A percentile compares a stretch with the other conserved stretches of the same genome.
Evolutionary conservation across 2,329 filamentous ascomycete genomes (phyloP).

Genomic region (Colletotrichum siamense): DNA sequence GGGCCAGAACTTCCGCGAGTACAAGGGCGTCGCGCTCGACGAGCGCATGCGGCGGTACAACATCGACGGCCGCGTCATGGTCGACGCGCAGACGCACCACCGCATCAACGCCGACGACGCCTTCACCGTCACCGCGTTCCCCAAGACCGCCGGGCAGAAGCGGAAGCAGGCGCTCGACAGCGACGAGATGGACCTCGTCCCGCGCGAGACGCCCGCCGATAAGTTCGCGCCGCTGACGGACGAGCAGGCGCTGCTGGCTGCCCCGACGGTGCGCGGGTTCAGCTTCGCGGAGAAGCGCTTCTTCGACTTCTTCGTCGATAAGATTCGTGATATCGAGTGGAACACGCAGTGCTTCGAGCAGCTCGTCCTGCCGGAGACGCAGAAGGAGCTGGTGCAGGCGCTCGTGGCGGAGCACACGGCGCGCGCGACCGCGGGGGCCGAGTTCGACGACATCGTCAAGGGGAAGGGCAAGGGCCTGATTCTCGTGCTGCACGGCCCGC

Average conservation of each 20-base stretch:
- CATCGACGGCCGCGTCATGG: slow-evolving; percentile 86
- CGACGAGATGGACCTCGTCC: slow-evolving; percentile 28
- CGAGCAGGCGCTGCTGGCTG: slow-evolving; percentile 45
- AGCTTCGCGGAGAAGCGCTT: slow-evolving; percentile 51
- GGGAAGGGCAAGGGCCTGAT: slow-evolving; percentile 49
- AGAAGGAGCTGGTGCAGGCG: slow-evolving; percentile 56
- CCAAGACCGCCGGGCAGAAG: slow-evolving; percentile 14
- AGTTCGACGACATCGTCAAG: slow-evolving; percentile 57
- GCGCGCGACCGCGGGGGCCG: slow-evolving; percentile 62
- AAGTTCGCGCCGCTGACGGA: slow-evolving; percentile 33
- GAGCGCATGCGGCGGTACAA: slow-evolving; percentile 58
- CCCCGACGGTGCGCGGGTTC: slow-evolving; percentile 56
- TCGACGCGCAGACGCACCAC: slow-evolving; percentile 82
- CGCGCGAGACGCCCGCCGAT: slow-evolving; percentile 14
- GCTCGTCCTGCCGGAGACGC: slow-evolving; percentile 52
- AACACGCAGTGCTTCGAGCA: slow-evolving; percentile 52
- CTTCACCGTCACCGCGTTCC: slow-evolving; percentile 43
- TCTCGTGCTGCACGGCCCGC: slow-evolving; percentile 51
- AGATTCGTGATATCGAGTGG: slow-evolving; percentile 51
- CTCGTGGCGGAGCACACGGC: slow-evolving; percentile 65
- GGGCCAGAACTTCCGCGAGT: slow-evolving; percentile 53
- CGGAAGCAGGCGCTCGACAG: slow-evolving; percentile 18
- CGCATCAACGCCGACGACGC: slow-evolving; percentile 87
- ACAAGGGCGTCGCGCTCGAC: slow-evolving; percentile 42
- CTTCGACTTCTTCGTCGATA: slow-evolving; percentile 55